Percentiles rank a stretch among this genome's conserved stretches.
Evolutionary conservation across 805 yeast species (phyloP).

Genomic region (Kregervanrija delftensis): DNA sequence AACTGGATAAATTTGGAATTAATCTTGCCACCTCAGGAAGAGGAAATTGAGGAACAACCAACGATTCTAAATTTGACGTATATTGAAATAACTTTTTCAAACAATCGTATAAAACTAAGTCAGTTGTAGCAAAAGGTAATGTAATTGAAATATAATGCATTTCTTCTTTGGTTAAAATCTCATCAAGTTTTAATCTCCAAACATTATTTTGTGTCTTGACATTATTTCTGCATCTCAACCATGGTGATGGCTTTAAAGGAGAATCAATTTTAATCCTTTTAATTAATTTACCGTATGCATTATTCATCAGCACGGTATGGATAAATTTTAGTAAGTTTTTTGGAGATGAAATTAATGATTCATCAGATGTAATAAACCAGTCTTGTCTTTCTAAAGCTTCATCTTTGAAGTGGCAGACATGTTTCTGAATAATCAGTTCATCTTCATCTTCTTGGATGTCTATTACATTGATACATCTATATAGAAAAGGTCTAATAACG

Average conservation of each 20-base stretch:
- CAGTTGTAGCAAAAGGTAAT: constrained; percentile 4
- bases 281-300: constrained; percentile 8
- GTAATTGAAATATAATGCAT: constrained; percentile 2
- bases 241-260: constrained; percentile 7
- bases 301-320: constrained; percentile 13
- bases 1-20: background rate
- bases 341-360: constrained; percentile 4
- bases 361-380: constrained; percentile 8
- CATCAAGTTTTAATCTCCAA: constrained; percentile 10
- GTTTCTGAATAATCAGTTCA: constrained; percentile 11
- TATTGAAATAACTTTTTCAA: constrained; percentile 8
- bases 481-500: background rate
- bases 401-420: constrained; percentile 10
- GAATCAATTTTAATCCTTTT: constrained; percentile 14
- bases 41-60: constrained; percentile 11
- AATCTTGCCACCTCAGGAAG: constrained; percentile 1
- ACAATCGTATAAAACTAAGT: constrained; percentile 15
- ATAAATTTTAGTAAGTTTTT: constrained; percentile 13
- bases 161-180: constrained; percentile 10
- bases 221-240: constrained; percentile 3
- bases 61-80: constrained; percentile 12
- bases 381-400: constrained; percentile 8
- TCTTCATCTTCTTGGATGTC: constrained; percentile 9
- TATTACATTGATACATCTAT: constrained; percentile 6
- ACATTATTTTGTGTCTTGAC: background rate